Percentiles rank a stretch among this genome's conserved stretches.
phyloP scores from a whole-genome alignment of 768 basidiomycete species.

The Boletellus ananas region DNA sequence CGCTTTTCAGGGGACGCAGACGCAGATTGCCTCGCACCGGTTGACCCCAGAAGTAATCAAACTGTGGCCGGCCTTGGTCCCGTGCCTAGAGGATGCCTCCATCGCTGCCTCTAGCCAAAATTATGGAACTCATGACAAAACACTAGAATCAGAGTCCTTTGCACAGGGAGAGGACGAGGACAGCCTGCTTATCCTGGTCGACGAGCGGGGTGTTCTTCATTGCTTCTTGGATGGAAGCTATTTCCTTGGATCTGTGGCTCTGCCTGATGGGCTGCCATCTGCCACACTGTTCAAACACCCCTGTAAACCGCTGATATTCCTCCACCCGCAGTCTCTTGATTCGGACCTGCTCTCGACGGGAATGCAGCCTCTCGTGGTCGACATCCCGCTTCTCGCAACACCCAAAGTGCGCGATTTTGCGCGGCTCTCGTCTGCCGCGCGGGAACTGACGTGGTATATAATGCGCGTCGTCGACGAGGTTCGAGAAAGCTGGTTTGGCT shows the following conservation, averaged over 20 bases:
- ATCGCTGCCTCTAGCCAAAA: conserved; percentile 44
- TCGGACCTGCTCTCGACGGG: conserved; percentile 26
- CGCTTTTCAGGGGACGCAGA: conserved; percentile 71
- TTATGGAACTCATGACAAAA: conserved; percentile 26
- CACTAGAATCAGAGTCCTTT: conserved; percentile 27
- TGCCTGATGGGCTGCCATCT: conserved; percentile 32
- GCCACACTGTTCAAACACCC: conserved; percentile 42
- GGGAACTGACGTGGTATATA: conserved; percentile 69
- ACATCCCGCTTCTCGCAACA: conserved; percentile 54
- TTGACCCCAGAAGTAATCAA: conserved; percentile 57
- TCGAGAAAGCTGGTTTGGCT: conserved; percentile 69
- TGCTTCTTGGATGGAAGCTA: conserved; percentile 76
- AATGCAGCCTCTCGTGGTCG: conserved; percentile 42
- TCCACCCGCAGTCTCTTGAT: conserved; percentile 37
- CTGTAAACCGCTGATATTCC: conserved; percentile 44
- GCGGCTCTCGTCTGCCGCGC: conserved; percentile 60
- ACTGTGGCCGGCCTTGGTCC: conserved; percentile 64
- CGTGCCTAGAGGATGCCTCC: conserved; percentile 55
- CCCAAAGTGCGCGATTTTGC: conserved; percentile 66
- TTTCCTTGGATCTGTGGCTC: conserved; percentile 52
- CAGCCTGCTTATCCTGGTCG: conserved; percentile 62
- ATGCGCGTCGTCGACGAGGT: conserved; percentile 72
- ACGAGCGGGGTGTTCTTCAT: conserved; percentile 54
- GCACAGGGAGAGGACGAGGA: conserved; percentile 46
- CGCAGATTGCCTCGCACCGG: conserved; percentile 40